phyloP scores from a whole-genome alignment of 1,284 basidiomycete genomes.

The Cryptococcus amylolentus region DNA sequence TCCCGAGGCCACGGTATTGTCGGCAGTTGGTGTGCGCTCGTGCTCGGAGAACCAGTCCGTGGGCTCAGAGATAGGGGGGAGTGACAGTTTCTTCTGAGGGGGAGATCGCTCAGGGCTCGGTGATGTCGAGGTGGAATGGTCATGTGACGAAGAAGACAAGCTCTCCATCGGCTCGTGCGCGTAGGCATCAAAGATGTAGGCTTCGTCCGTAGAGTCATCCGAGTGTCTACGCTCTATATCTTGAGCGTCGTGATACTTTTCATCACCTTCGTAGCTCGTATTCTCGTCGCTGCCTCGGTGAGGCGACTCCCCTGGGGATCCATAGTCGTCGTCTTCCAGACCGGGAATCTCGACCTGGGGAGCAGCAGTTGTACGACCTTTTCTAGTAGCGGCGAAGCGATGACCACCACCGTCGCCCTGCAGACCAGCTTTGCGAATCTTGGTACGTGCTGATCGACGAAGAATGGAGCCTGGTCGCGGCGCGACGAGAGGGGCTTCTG shows the following conservation, averaged over 20 bases:
- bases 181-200: constrained; percentile 78
- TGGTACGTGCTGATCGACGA: constrained; percentile 85
- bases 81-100: constrained; percentile 19
- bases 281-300: constrained; percentile 24
- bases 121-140: constrained; percentile 30
- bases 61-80: constrained; percentile 21
- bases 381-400: constrained; percentile 59
- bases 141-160: constrained; percentile 52
- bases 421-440: constrained; percentile 83
- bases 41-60: constrained; percentile 34
- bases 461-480: constrained; percentile 82
- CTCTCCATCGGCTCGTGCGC: constrained; percentile 41
- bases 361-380: constrained; percentile 46
- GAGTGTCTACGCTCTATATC: constrained; percentile 26
- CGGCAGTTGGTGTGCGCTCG: constrained; percentile 36
- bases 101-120: constrained; percentile 34
- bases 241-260: constrained; percentile 28
- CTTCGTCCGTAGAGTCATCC: constrained; percentile 70
- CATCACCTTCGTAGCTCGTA: constrained; percentile 18
- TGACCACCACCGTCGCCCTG: constrained; percentile 73
- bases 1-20: no score
- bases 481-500: constrained; percentile 80
- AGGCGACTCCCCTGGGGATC: constrained; percentile 17
- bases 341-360: constrained; percentile 23
- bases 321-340: constrained; percentile 29